Evolutionary conservation across 2,329 filamentous ascomycete genomes (phyloP).

Genomic region (Beauveria australis): DNA sequence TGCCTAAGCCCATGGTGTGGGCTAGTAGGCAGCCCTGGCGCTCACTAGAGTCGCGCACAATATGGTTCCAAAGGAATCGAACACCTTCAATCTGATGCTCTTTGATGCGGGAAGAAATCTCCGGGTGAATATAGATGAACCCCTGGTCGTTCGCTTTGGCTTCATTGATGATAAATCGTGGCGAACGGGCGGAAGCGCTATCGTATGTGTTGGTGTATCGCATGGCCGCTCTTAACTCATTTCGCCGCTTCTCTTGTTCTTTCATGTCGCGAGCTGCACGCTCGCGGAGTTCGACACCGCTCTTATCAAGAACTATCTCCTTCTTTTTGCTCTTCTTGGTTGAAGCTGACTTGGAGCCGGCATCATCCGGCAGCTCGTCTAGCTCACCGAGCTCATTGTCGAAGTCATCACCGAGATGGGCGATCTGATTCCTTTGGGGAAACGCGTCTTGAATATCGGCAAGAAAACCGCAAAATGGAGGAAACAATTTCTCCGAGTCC

Average conservation of each 20-base stretch:
- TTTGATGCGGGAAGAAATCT: constrained; percentile 61
- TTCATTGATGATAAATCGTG: constrained; percentile 57
- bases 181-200: constrained; percentile 35
- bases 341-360: not conserved
- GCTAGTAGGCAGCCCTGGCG: constrained; percentile 73
- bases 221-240: constrained; percentile 37
- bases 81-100: constrained; percentile 75
- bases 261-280: constrained; percentile 44
- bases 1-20: constrained; percentile 87
- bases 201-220: constrained; percentile 27
- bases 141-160: constrained; percentile 47
- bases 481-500: constrained; percentile 13
- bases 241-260: constrained; percentile 45
- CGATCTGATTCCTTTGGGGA: constrained; percentile 26
- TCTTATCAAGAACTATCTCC: constrained; percentile 28
- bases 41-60: constrained; percentile 51
- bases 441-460: constrained; percentile 19
- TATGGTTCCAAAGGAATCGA: constrained; percentile 81
- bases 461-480: constrained; percentile 22
- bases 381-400: constrained; percentile 17
- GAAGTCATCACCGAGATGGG: constrained; percentile 18
- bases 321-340: constrained; percentile 13
- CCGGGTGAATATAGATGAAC: constrained; percentile 54
- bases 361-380: constrained; percentile 14
- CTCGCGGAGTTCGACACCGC: constrained; percentile 44